These are phyloP conservation scores for Aureobasidium sp. DNA, from an alignment of 2,329 filamentous ascomycete species.

Conservation along the genomic window DNA sequence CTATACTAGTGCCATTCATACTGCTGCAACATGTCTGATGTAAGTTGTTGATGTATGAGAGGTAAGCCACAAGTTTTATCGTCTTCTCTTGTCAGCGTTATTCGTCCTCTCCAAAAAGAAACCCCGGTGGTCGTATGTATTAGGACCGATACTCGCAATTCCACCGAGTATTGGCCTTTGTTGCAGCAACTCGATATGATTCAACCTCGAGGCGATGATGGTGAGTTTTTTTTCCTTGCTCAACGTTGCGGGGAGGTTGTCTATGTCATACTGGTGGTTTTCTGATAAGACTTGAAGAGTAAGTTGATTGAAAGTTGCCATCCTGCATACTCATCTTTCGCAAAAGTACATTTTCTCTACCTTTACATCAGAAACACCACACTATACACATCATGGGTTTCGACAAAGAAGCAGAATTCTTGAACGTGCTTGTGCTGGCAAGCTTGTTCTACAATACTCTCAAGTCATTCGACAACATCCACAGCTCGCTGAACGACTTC, in stretches of 20 bases:
- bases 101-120: neutral
- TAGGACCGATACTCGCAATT: constrained; percentile 6
- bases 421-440: constrained; percentile 34
- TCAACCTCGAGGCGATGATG: constrained; percentile 2
- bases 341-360: neutral
- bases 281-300: neutral
- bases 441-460: constrained; percentile 40
- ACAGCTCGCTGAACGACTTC: constrained; percentile 34
- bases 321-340: neutral
- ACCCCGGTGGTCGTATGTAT: neutral
- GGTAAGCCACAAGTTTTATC: neutral
- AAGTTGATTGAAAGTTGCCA: neutral
- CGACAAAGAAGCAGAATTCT: constrained; percentile 20
- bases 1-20: too few species aligned
- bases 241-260: constrained; percentile 5
- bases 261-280: constrained; percentile 3
- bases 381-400: neutral
- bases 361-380: neutral
- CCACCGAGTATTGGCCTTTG: constrained; percentile 11
- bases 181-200: neutral
- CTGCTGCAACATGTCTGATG: too few species aligned
- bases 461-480: constrained; percentile 39
- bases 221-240: constrained; percentile 5
- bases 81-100: neutral
- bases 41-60: neutral